A percentile compares a stretch with the other conserved stretches of the same genome.
phyloP scores from a whole-genome alignment of 164 flowering plant species.

The Macadamia integrifolia region DNA sequence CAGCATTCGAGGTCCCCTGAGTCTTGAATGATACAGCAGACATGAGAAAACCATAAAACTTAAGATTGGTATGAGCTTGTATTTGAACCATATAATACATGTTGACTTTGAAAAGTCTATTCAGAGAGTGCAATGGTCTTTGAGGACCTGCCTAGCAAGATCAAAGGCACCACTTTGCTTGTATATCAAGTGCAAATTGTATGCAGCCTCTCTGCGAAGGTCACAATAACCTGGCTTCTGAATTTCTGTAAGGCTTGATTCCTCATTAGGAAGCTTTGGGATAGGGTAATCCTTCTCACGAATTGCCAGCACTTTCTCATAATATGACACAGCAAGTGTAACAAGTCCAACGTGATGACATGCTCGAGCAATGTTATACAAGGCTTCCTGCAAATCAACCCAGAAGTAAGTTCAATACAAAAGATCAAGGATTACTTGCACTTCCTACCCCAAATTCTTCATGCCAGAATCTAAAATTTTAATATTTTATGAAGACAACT shows the following conservation, averaged over 20 bases:
- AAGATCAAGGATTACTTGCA: not conserved
- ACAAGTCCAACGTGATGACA: constrained; percentile 85
- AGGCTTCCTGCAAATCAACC: constrained; percentile 54
- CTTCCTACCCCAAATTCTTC: not conserved
- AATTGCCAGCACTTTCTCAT: constrained; percentile 73
- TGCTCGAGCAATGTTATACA: constrained; percentile 85
- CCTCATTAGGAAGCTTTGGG: constrained; percentile 60
- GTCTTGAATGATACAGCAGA: too few relatives aligned
- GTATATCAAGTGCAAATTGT: constrained; percentile 86
- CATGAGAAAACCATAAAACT: too few relatives aligned
- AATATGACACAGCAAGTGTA: constrained; percentile 61
- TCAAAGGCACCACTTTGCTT: constrained; percentile 77
- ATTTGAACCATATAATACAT: too few relatives aligned
- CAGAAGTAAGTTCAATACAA: not conserved
- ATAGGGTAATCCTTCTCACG: constrained; percentile 54
- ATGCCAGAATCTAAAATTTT: too few relatives aligned
- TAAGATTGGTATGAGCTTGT: too few relatives aligned
- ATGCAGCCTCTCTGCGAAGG: constrained; percentile 86
- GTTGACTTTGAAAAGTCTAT: not conserved
- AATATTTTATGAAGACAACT: too few relatives aligned
- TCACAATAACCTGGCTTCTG: constrained; percentile 56
- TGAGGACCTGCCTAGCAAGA: constrained; percentile 89
- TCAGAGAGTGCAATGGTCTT: constrained; percentile 69
- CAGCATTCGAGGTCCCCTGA: too few relatives aligned
- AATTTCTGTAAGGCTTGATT: constrained; percentile 24